phyloP scores from a whole-genome alignment of 495 filamentous ascomycete species.

The Annulohypoxylon nitens region DNA sequence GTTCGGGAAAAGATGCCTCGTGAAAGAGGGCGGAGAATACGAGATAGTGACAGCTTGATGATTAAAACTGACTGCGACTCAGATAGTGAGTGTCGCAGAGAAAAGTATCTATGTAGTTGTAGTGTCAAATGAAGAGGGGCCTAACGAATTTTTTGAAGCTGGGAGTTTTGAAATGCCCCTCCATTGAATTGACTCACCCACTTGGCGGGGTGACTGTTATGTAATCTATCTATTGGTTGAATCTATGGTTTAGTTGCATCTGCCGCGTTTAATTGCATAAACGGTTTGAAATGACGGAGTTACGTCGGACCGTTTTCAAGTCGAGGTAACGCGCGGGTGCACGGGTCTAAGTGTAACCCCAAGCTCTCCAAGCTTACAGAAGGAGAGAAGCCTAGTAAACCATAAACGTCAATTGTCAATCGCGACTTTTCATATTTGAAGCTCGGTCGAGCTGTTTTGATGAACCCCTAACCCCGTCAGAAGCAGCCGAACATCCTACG shows the following conservation, averaged over 20 bases:
- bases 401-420: conserved; percentile 35
- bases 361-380: conserved; percentile 46
- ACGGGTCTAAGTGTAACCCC: conserved; percentile 30
- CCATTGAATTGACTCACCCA: conserved; percentile 42
- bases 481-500: conserved; percentile 23
- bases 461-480: conserved; percentile 8
- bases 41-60: conserved; percentile 65
- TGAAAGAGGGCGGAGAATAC: conserved; percentile 58
- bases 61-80: conserved; percentile 33
- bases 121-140: conserved; percentile 19
- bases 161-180: conserved; percentile 31
- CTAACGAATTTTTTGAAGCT: conserved; percentile 27
- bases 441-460: conserved; percentile 44
- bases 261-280: background rate
- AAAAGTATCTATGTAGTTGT: background rate
- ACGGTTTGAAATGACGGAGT: conserved; percentile 1
- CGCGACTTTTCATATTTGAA: conserved; percentile 39
- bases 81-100: conserved; percentile 27
- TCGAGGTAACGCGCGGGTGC: conserved; percentile 13
- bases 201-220: conserved; percentile 9
- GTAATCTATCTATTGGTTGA: conserved; percentile 17
- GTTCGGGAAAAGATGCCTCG: conserved; percentile 56
- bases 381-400: conserved; percentile 36
- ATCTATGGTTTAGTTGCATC: background rate
- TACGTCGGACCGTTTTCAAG: conserved; percentile 28